Evolutionary conservation across 2,329 filamentous ascomycete species (phyloP).

Genomic region (Verruconis gallopava): DNA sequence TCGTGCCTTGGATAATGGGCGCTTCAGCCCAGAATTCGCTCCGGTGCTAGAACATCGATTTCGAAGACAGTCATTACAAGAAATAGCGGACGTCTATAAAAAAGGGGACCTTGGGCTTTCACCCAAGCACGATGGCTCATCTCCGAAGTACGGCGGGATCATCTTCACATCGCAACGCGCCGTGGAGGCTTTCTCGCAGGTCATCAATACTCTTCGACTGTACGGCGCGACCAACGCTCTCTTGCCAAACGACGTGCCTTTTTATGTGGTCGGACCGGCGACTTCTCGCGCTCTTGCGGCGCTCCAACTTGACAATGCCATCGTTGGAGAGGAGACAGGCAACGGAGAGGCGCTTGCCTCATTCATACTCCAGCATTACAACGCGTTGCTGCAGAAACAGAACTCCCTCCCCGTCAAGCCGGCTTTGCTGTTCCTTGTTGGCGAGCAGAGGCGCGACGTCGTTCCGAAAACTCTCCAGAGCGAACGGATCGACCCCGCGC

Average conservation of each 20-base stretch:
- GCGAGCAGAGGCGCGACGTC: constrained; percentile 78
- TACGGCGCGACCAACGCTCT: constrained; percentile 10
- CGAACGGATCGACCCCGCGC: constrained; percentile 32
- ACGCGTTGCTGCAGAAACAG: constrained; percentile 19
- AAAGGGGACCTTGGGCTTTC: constrained; percentile 23
- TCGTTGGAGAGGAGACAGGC: constrained; percentile 71
- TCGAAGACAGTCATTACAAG: constrained; percentile 43
- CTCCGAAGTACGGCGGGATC: constrained; percentile 52
- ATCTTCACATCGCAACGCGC: constrained; percentile 77
- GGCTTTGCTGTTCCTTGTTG: constrained; percentile 73
- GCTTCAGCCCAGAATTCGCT: constrained; percentile 56
- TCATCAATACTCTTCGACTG: constrained; percentile 27
- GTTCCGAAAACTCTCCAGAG: constrained; percentile 71
- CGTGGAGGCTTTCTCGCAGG: constrained; percentile 59
- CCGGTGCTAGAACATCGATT: constrained; percentile 65
- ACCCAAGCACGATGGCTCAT: constrained; percentile 19
- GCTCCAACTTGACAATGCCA: constrained; percentile 38
- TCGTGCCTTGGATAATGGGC: constrained; percentile 28
- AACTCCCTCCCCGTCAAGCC: constrained; percentile 30
- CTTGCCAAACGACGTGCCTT: constrained; percentile 30
- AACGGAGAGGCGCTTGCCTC: constrained; percentile 69
- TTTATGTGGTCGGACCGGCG: constrained; percentile 73
- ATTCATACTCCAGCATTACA: constrained; percentile 71
- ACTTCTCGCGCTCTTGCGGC: constrained; percentile 59
- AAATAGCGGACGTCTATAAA: constrained; percentile 40